Conservation (phyloP, 345 rosid genomes). For the Eucalyptus lansdowneana region DNA sequence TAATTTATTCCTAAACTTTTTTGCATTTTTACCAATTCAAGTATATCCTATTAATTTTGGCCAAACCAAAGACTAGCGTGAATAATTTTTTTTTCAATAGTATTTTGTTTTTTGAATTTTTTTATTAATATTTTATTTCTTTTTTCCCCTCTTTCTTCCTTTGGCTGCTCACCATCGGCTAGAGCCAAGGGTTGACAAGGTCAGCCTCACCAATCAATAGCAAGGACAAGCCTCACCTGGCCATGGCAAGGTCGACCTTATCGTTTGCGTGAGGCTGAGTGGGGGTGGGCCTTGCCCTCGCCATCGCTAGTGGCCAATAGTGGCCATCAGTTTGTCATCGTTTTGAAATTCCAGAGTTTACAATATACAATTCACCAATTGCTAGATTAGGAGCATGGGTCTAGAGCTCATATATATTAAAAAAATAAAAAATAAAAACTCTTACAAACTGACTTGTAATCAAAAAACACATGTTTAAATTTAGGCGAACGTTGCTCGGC, state of each 20-base stretch:
- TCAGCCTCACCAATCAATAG: fast-evolving
- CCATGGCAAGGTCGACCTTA: too few relatives aligned
- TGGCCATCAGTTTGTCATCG: fast-evolving
- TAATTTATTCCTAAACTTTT: fast-evolving
- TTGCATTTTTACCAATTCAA: too few relatives aligned
- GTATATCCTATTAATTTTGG: fast-evolving
- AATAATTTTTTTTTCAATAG: too few relatives aligned
- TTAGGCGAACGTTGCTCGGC: neutral
- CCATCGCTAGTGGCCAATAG: too few relatives aligned
- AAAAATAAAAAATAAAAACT: too few relatives aligned
- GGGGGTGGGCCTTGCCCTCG: too few relatives aligned
- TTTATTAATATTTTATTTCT: too few relatives aligned
- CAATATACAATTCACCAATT: neutral
- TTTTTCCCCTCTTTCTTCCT: too few relatives aligned
- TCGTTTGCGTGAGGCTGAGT: too few relatives aligned
- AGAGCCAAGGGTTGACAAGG: fast-evolving
- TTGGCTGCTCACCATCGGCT: fast-evolving
- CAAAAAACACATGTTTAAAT: neutral
- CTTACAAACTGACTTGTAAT: neutral
- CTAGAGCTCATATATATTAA: neutral
- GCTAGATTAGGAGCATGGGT: neutral
- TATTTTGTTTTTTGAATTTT: too few relatives aligned
- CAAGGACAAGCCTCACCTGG: too few relatives aligned
- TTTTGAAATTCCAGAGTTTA: neutral
- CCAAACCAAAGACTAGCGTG: fast-evolving